A percentile compares a stretch with the other conserved stretches of the same genome.
phyloP scores from a whole-genome alignment of 2,329 filamentous ascomycete species.

The Penicillium italicum region DNA sequence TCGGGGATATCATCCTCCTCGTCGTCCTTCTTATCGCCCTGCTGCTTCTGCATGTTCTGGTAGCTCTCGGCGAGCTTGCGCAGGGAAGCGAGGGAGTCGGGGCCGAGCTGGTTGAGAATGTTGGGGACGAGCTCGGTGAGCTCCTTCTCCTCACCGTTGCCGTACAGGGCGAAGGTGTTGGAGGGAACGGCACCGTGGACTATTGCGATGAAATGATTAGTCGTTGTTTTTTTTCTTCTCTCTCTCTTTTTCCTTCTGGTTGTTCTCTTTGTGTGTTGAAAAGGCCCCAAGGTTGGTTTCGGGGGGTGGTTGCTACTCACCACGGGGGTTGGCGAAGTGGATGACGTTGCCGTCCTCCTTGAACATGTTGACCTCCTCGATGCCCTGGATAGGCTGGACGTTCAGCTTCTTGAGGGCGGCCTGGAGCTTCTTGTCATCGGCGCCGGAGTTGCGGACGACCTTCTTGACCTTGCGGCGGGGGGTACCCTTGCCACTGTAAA shows the following conservation, averaged over 20 bases:
- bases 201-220: conserved; percentile 37
- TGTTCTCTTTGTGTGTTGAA: neutral
- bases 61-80: conserved; percentile 99
- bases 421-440: conserved; percentile 99
- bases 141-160: conserved; percentile 98
- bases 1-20: conserved; percentile 89
- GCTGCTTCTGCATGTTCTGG: conserved; percentile 98
- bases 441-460: conserved; percentile 84
- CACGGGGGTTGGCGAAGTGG: conserved; percentile 96
- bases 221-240: neutral
- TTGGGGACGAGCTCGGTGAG: conserved; percentile 98
- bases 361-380: conserved; percentile 99
- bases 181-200: conserved; percentile 95
- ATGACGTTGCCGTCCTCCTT: conserved; percentile 99
- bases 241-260: neutral
- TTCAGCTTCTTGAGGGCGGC: conserved; percentile 97
- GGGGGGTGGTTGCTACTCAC: conserved; percentile 52
- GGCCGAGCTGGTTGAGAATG: conserved; percentile 98
- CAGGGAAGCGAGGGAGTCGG: conserved; percentile 94
- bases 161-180: conserved; percentile 99
- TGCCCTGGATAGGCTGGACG: conserved; percentile 97
- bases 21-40: conserved; percentile 70
- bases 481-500: conserved; percentile 85
- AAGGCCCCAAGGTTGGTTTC: neutral
- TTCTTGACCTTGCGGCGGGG: conserved; percentile 98